Percentiles rank a stretch among this genome's conserved stretches.
phyloP scores from a whole-genome alignment of 345 rosid genomes.

The Bruguiera parviflora region DNA sequence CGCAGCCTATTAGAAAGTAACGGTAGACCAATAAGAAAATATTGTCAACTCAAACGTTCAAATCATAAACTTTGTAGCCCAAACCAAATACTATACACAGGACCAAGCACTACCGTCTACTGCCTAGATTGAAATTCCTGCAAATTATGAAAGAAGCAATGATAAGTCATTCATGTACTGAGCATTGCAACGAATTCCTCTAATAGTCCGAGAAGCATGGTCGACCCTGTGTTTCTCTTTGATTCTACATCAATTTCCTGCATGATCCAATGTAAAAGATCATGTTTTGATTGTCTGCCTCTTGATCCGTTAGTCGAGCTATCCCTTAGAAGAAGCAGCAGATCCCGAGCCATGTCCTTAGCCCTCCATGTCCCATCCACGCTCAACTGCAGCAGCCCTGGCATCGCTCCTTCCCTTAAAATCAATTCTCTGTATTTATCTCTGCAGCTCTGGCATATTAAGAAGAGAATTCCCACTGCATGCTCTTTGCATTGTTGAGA shows the following conservation, averaged over 20 bases:
- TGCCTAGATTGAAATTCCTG: not conserved
- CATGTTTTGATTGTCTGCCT: conserved; percentile 38
- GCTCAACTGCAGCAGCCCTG: conserved; percentile 73
- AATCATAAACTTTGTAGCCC: not conserved
- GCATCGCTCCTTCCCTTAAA: conserved; percentile 73
- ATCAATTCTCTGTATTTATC: conserved; percentile 66
- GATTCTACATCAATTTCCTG: conserved; percentile 65
- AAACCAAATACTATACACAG: not conserved
- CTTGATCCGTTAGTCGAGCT: conserved; percentile 31
- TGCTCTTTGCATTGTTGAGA: conserved; percentile 59
- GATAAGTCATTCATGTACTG: conserved; percentile 30
- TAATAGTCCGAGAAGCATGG: conserved; percentile 42
- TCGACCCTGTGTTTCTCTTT: conserved; percentile 36
- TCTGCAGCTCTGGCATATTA: conserved; percentile 54
- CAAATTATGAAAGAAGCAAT: not conserved
- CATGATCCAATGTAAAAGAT: conserved; percentile 41
- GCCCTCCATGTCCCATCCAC: conserved; percentile 70
- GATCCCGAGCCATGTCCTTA: conserved; percentile 54
- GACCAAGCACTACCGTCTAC: not conserved
- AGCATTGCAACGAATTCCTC: conserved; percentile 82
- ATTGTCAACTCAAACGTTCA: not conserved
- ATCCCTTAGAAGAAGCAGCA: conserved; percentile 64
- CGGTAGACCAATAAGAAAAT: too few relatives aligned
- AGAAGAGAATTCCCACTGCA: conserved; percentile 61
- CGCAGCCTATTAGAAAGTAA: too few relatives aligned